Conservation (phyloP, 2,329 filamentous ascomycete genomes). For the Elsinoe australis region DNA sequence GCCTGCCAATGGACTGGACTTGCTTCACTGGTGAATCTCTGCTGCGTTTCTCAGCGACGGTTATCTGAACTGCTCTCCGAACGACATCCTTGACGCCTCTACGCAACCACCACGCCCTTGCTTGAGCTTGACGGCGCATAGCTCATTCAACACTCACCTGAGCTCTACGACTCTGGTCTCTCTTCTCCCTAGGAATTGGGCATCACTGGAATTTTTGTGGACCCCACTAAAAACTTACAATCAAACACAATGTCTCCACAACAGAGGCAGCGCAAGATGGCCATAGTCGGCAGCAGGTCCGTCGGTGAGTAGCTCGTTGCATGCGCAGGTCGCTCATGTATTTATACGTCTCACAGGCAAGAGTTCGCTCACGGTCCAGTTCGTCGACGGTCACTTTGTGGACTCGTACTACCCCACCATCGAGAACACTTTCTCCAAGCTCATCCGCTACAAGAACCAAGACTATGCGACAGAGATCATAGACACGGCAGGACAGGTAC, state of each 20-base stretch:
- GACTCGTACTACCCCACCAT: slow-evolving; percentile 99
- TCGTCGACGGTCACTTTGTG: slow-evolving; percentile 95
- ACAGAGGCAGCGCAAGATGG: slow-evolving; percentile 86
- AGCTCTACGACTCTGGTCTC: background rate
- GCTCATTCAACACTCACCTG: background rate
- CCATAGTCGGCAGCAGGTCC: slow-evolving; percentile 88
- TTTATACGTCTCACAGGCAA: slow-evolving; percentile 57
- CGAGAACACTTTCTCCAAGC: slow-evolving; percentile 96
- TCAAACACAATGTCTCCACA: slow-evolving; percentile 55
- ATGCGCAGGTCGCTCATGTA: slow-evolving; percentile 13
- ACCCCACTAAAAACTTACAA: background rate
- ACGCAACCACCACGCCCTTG: background rate
- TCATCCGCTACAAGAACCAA: slow-evolving; percentile 85
- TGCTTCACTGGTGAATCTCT: background rate
- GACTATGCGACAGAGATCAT: slow-evolving; percentile 96
- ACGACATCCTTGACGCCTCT: background rate
- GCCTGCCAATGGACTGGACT: background rate
- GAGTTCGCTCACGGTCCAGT: slow-evolving; percentile 92
- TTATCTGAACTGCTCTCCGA: background rate
- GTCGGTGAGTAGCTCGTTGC: slow-evolving; percentile 57
- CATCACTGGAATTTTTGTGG: background rate
- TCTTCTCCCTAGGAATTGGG: background rate
- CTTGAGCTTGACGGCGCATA: background rate
- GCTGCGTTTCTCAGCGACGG: background rate
- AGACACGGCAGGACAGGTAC: slow-evolving; percentile 89